Base-by-base conservation (phyloP, 768 basidiomycete species). In the Agrocybe pediades region DNA sequence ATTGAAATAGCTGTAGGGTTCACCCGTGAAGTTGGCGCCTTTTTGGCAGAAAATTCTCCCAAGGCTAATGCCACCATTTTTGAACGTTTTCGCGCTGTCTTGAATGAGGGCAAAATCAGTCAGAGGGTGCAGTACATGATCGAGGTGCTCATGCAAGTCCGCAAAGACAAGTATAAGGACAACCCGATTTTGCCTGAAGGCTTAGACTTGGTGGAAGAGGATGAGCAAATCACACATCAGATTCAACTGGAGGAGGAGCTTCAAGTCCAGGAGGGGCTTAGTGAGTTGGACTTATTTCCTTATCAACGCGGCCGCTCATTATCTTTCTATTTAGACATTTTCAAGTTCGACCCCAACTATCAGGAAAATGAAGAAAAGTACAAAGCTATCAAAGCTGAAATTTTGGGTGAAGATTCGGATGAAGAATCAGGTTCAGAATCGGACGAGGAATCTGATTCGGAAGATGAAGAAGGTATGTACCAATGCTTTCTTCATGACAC, bases 61-160 rank as follows among this genome's bases (percentile, higher is more conserved):
- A 95, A 95, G 68, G 95, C 92, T 58, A 97, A 93, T 64, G 89
- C 92, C n/a, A 87, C 86, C 30, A 88, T 97, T 29, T 98, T 87
- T 67, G 97, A 98, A 69, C 90, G 95, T 20, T 98, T 98, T 84
- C 88, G 97, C 42, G 92, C 93, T 0, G 94, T 98, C 8, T 76
- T 99, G 27, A 97, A 98, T 70, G 97, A 98, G 69, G 94, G 94
- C 21, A 76, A 81, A 41, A 96, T 99, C 70, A 95, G 92, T 64
- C 95, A 98, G 62, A 86, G 97, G 61, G 92, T 96, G 24, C 97
- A 98, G 67, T 99, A 98, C 73, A 98, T 98, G 97, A 93, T 99
- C 61, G 97, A 98, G 73, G 97, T 98, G 2, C 79, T 98, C 43
- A 98, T 99, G 92, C 97, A 98, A 72, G 92, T 97, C 7, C 81